phyloP scores from a whole-genome alignment of 2,329 filamentous ascomycete genomes.

The Nigrograna mackinnonii region DNA sequence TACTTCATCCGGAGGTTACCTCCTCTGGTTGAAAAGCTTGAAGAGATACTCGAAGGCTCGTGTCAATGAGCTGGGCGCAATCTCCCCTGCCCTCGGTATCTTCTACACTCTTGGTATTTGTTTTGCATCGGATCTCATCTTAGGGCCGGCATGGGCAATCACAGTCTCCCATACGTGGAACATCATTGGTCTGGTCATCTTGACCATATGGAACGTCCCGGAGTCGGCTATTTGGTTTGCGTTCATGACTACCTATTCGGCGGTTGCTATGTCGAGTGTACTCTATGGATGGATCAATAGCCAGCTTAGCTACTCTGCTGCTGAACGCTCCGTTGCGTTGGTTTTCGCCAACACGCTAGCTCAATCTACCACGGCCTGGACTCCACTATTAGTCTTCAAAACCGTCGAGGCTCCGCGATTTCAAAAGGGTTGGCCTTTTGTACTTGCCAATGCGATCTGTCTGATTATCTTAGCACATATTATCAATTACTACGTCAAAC shows the following conservation, averaged over 20 bases:
- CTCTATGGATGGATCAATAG: conserved; percentile 62
- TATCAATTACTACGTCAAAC: conserved; percentile 1
- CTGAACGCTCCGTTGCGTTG: conserved; percentile 54
- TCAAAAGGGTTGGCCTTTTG: conserved; percentile 48
- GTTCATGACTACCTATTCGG: conserved; percentile 54
- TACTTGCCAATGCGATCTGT: conserved; percentile 42
- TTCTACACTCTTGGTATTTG: conserved; percentile 59
- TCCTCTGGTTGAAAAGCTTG: conserved; percentile 63
- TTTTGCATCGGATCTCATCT: conserved; percentile 58
- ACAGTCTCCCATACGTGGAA: conserved; percentile 56
- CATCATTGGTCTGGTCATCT: conserved; percentile 56
- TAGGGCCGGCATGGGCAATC: conserved; percentile 60
- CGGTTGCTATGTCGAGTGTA: conserved; percentile 58
- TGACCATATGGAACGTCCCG: conserved; percentile 60
- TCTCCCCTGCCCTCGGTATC: conserved; percentile 59
- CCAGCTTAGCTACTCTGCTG: conserved; percentile 49
- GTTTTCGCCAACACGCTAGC: conserved; percentile 58
- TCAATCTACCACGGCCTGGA: conserved; percentile 61
- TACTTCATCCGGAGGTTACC: conserved; percentile 53
- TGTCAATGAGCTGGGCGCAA: conserved; percentile 57
- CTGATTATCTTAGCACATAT: conserved; percentile 30
- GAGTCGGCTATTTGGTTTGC: conserved; percentile 60
- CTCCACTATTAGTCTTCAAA: conserved; percentile 55
- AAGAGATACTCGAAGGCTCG: conserved; percentile 49
- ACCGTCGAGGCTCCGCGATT: conserved; percentile 50